phyloP scores from a whole-genome alignment of 2,329 filamentous ascomycete species.

The Clonostachys rhizophaga region DNA sequence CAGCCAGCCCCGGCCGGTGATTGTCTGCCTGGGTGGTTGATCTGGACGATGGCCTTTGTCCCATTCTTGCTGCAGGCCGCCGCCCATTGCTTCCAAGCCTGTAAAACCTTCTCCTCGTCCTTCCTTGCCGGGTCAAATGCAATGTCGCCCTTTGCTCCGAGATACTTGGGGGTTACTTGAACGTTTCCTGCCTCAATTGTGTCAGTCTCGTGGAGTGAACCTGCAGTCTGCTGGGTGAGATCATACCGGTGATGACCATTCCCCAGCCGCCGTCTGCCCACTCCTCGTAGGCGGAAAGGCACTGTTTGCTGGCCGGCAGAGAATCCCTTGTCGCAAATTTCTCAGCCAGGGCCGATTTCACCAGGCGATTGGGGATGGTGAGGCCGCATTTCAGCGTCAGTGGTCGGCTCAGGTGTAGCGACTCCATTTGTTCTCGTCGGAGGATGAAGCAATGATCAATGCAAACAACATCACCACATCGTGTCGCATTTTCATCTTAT shows the following conservation, averaged over 20 bases:
- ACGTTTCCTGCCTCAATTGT: slow-evolving; percentile 13
- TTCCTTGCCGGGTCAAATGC: slow-evolving; percentile 3
- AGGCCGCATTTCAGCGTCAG: slow-evolving; percentile 50
- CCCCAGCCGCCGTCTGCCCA: slow-evolving; percentile 53
- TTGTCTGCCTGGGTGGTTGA: slow-evolving; percentile 42
- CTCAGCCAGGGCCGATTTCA: slow-evolving; percentile 46
- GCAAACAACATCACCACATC: no score
- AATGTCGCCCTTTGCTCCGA: slow-evolving; percentile 25
- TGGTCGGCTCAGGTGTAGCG: slow-evolving; percentile 11
- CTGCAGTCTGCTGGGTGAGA: no score
- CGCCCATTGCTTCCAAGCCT: slow-evolving; percentile 31
- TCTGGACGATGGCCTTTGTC: slow-evolving; percentile 33
- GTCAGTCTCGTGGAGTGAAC: no score
- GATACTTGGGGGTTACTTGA: slow-evolving; percentile 29
- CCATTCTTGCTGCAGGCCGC: slow-evolving; percentile 17
- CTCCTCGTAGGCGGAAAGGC: slow-evolving; percentile 38
- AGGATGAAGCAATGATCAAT: no score
- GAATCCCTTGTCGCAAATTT: slow-evolving; percentile 30
- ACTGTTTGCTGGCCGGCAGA: slow-evolving; percentile 30
- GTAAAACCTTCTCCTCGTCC: slow-evolving; percentile 21
- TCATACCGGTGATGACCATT: slow-evolving; percentile 32
- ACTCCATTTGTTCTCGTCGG: no score
- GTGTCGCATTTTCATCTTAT: no score
- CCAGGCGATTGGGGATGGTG: slow-evolving; percentile 48
- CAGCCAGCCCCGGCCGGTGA: slow-evolving; percentile 19